Base-by-base conservation (phyloP, 2,329 filamentous ascomycete species). In the Emmonsia crescens region DNA sequence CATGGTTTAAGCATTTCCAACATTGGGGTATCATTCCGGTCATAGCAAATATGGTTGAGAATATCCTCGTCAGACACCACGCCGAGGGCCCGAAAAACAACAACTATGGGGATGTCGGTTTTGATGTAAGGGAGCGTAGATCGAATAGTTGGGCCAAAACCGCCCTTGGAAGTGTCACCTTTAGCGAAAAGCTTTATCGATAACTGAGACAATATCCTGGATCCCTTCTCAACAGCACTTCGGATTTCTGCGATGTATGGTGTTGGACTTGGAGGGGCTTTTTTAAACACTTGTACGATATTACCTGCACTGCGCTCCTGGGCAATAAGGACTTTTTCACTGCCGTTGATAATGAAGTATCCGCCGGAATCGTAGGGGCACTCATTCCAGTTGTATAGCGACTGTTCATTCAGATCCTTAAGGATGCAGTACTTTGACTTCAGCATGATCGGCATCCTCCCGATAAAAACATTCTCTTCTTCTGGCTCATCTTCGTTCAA, bases 341-440 rank as follows among this genome's bases (percentile, higher is more conserved):
- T 96, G 51, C 94, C 94, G 78, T 99, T 99, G 82, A 99, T 99
- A 70, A 99, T 91, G 72, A 99, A 99, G 77, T 99, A 99, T 67
- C 94, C 94, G 68, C 94, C 94, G 72, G 96, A 94, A 71, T 99
- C 94, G 75, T 96, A 99, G 0, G 94, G 94, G 68, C 94, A 99
- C 77, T 99, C 94, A 72, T 96, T 96, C 75, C 95, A 87, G 55
- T 89, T 82, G 73, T 96, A 97, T 1, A 99, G 82, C 57, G 89
- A 88, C 60, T 94, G 87, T 66, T 97, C 93, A 57, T 85, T 84
- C 72, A 95, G 85, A 67, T 88, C 87, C 68, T 89, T 89, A 67
- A 99, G 77, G 66, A 95, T 90, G 76, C 94, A 99, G 69, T 96
- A 94, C 75, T 93, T 90, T 36, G 92, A 96, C 78, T 96, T 96